Evolutionary conservation across 108 stramenopile species (phyloP).

Genomic region (Skeletonema costatum): DNA sequence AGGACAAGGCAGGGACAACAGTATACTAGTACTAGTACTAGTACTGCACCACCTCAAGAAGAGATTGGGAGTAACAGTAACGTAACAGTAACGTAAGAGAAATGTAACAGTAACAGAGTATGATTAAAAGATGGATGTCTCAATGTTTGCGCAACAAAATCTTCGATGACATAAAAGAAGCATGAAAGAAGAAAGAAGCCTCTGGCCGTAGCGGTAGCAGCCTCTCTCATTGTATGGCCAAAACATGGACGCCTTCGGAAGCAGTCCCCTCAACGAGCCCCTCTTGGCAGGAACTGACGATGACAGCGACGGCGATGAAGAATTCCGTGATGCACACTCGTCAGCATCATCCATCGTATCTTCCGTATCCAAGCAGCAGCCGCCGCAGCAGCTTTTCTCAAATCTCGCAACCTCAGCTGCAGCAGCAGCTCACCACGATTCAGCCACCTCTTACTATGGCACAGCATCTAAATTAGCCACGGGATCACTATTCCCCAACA

Average conservation of each 20-base stretch:
- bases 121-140: no score
- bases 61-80: no score
- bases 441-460: slow-evolving; percentile 29
- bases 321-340: slow-evolving; percentile 19
- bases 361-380: neutral
- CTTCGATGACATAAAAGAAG: no score
- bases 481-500: slow-evolving; percentile 29
- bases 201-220: no score
- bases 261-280: slow-evolving; percentile 16
- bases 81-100: no score
- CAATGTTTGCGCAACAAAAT: no score
- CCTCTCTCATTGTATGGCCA: neutral
- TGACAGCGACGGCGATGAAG: slow-evolving; percentile 5
- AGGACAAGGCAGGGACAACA: no score
- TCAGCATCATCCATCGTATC: slow-evolving; percentile 5
- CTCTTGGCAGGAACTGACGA: slow-evolving; percentile 12
- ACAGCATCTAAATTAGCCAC: slow-evolving; percentile 37
- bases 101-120: no score
- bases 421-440: neutral
- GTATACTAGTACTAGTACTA: no score
- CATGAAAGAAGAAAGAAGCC: no score
- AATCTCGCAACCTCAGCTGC: neutral
- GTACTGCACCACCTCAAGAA: no score
- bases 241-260: neutral
- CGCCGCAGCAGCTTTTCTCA: neutral